phyloP scores from a whole-genome alignment of 768 basidiomycete species.

The Tulasnella calospora region DNA sequence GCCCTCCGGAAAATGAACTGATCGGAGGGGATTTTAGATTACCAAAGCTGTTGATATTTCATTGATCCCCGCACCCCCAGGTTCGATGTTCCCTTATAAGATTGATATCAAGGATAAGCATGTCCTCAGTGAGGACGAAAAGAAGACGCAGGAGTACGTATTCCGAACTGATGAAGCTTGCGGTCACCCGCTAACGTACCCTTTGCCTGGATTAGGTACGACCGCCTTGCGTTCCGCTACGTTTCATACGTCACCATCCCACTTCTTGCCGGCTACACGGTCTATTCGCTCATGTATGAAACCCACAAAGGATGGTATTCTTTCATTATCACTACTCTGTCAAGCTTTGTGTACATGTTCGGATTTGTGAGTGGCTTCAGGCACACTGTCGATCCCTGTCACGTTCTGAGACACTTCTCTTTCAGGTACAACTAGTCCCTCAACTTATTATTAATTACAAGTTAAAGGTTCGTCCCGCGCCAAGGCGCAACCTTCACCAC shows the following conservation, averaged over 20 bases:
- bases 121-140: constrained; percentile 92
- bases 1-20: not conserved
- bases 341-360: constrained; percentile 93
- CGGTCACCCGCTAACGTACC: not conserved
- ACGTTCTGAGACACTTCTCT: constrained; percentile 28
- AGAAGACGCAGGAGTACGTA: constrained; percentile 90
- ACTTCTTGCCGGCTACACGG: constrained; percentile 64
- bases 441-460: constrained; percentile 97
- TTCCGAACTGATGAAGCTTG: not conserved
- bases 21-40: constrained; percentile 45
- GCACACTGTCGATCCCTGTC: constrained; percentile 9
- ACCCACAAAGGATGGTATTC: constrained; percentile 94
- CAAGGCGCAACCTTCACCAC: not conserved
- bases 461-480: constrained; percentile 58
- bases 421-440: constrained; percentile 75
- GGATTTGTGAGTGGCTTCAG: constrained; percentile 77
- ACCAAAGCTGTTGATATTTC: constrained; percentile 87
- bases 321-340: constrained; percentile 87
- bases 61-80: constrained; percentile 55
- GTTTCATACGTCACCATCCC: constrained; percentile 89
- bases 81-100: constrained; percentile 69
- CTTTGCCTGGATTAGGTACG: constrained; percentile 52
- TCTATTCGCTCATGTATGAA: constrained; percentile 76
- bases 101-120: constrained; percentile 92
- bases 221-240: constrained; percentile 89